Base-by-base conservation (phyloP, 768 basidiomycete genomes). In the Rhizopogon vesiculosus region DNA sequence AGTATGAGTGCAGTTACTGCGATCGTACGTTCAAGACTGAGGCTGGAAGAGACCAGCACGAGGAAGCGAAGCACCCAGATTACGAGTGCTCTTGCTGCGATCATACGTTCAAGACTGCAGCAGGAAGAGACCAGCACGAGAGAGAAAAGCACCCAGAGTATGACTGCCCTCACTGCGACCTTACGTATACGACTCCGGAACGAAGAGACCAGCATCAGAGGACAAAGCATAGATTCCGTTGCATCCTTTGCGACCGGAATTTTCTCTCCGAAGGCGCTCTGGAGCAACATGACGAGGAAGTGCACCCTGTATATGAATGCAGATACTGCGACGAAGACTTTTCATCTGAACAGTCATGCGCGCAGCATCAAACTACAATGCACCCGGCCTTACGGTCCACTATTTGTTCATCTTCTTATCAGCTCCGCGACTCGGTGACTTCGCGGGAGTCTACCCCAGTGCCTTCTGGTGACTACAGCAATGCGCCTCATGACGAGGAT, bases 51-150 rank as follows among this genome's bases (percentile, higher is more conserved):
- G 33, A 40, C 18, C 12, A 51, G 0, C 67, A 69, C 40, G 50
- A 62, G n/a, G 35, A 49, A 19, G 7, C 15, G 9, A 49, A 49
- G 35, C 48, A 38, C 35, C 35, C 35, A 13, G 5, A 22, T 2
- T 16, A 9, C 6, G 33, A 49, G 7, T 69, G 67, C n/a, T 7
- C n/a, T 6, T 25, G 60, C 28, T 67, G 67, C 10, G 41, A 58
- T 13, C 48, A 52, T 4, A 18, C 2, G 7, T 55, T 42, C 33
- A 43, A 3, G 40, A 60, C 25, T 64, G 56, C 7, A 45, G 13
- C 35, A 1, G 60, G 53, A 0, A 56, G 56, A 12, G 33, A 40
- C 31, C 15, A 53, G 0, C 67, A 69, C 39, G 50, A 62, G 19
- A 9, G 22, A 19, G 5, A 13, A 5, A 49, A 49, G 35, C 48